Conservation (phyloP, 129 eudicot genomes). For the Rutidosis leptorrhynchoides region DNA sequence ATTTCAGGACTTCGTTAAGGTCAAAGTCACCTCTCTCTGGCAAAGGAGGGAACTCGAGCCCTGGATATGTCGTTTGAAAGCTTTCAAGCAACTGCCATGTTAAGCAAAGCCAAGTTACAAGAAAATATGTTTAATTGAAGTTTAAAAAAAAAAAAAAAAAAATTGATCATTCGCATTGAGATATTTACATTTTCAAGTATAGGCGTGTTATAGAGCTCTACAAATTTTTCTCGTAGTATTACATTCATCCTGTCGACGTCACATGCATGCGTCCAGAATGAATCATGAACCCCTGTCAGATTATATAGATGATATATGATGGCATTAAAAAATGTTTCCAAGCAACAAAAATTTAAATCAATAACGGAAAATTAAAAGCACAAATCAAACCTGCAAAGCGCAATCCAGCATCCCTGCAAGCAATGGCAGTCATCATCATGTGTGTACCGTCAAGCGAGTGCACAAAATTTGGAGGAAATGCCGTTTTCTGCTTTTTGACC, state of each 20-base stretch:
- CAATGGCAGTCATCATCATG: slow-evolving; percentile 99
- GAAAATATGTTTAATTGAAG: neutral
- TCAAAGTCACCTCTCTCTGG: slow-evolving; percentile 83
- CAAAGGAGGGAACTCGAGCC: slow-evolving; percentile 65
- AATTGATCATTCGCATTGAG: slow-evolving; percentile 1
- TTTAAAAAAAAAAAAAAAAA: too few relatives aligned
- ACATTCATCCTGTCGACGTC: slow-evolving; percentile 79
- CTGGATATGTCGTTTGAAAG: slow-evolving; percentile 69
- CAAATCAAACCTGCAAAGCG: slow-evolving; percentile 74
- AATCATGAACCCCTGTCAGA: slow-evolving; percentile 87
- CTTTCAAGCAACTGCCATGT: slow-evolving; percentile 75
- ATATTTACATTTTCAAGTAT: slow-evolving; percentile 79
- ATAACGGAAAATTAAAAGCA: neutral
- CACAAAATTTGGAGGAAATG: slow-evolving; percentile 95
- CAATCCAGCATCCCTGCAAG: slow-evolving; percentile 92
- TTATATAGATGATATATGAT: slow-evolving; percentile 8
- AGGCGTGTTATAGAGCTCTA: slow-evolving; percentile 79
- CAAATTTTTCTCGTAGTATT: slow-evolving; percentile 81
- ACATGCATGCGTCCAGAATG: slow-evolving; percentile 98
- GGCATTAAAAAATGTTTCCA: slow-evolving; percentile 2
- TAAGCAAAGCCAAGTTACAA: slow-evolving; percentile 8
- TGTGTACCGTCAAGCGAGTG: slow-evolving; percentile 95
- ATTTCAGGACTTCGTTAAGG: slow-evolving; percentile 63
- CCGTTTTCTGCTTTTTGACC: slow-evolving; percentile 76
- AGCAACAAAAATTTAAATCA: neutral